These are phyloP conservation scores for Aspergillus piperis DNA, from an alignment of 2,329 filamentous ascomycete genomes.

Conservation along the genomic window DNA sequence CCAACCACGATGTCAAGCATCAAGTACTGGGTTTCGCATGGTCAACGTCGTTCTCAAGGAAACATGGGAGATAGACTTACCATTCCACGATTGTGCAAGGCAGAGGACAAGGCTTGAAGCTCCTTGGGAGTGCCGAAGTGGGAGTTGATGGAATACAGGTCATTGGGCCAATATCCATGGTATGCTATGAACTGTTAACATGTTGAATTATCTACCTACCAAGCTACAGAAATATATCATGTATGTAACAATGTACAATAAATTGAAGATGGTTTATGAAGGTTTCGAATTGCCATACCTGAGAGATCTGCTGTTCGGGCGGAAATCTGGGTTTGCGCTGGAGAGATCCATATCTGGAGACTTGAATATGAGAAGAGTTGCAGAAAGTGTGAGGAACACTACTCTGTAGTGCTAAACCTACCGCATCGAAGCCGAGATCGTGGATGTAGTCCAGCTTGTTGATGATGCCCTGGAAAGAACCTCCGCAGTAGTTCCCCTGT, in stretches of 20 bases:
- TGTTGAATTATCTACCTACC: not conserved
- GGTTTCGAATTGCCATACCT: not conserved
- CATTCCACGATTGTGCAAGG: slow-evolving; percentile 58
- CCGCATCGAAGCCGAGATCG: slow-evolving; percentile 48
- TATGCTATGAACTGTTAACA: slow-evolving; percentile 27
- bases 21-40: slow-evolving; percentile 41
- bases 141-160: slow-evolving; percentile 53
- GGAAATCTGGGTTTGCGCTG: not conserved
- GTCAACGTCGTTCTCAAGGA: not conserved
- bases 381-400: not conserved
- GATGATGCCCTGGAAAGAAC: slow-evolving; percentile 49
- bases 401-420: slow-evolving; percentile 41
- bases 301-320: slow-evolving; percentile 2
- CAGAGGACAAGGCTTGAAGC: slow-evolving; percentile 57
- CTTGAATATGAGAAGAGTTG: not conserved
- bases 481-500: slow-evolving; percentile 45
- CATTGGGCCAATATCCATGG: slow-evolving; percentile 53
- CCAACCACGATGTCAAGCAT: slow-evolving; percentile 64
- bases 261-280: not conserved
- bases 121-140: slow-evolving; percentile 63
- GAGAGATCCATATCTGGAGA: slow-evolving; percentile 6
- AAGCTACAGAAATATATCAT: not conserved
- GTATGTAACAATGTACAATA: not conserved
- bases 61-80: not conserved
- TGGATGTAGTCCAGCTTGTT: slow-evolving; percentile 52